Evolutionary conservation across 768 basidiomycete genomes (phyloP).

Genomic region (Boletus sp.): DNA sequence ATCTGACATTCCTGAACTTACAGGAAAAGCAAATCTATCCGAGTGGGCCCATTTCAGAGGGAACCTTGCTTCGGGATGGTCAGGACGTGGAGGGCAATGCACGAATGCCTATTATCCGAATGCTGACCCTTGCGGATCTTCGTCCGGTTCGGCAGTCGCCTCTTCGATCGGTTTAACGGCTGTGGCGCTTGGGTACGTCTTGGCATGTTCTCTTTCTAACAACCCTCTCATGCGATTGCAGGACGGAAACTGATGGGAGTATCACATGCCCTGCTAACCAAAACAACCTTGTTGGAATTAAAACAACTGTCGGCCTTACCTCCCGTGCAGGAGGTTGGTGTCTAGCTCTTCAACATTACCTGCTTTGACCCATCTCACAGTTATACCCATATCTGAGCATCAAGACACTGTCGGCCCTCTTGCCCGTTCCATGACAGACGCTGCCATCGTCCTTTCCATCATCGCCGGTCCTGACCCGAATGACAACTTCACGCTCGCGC

Average conservation of each 20-base stretch:
- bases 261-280: conserved; percentile 51
- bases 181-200: conserved; percentile 39
- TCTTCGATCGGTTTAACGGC: conserved; percentile 52
- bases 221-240: background rate
- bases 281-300: conserved; percentile 59
- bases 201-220: background rate
- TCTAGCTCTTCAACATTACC: background rate
- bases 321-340: conserved; percentile 55
- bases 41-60: conserved; percentile 53
- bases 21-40: conserved; percentile 56
- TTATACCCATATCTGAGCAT: conserved; percentile 54
- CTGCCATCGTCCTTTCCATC: conserved; percentile 52
- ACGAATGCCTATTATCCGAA: conserved; percentile 50
- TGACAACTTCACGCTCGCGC: conserved; percentile 53
- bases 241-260: conserved; percentile 53
- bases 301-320: conserved; percentile 58
- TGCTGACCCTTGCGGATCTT: conserved; percentile 56
- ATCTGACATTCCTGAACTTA: background rate
- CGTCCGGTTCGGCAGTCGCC: conserved; percentile 57
- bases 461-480: conserved; percentile 56
- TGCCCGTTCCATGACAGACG: conserved; percentile 51
- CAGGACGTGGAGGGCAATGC: conserved; percentile 52
- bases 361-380: conserved; percentile 26
- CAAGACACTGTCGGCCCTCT: conserved; percentile 64
- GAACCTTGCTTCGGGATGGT: conserved; percentile 51